Evolutionary conservation across 257 asterid species (phyloP), one percentile per base, ranked within the genome.

Genomic region (Nicotiana tabacum): DNA sequence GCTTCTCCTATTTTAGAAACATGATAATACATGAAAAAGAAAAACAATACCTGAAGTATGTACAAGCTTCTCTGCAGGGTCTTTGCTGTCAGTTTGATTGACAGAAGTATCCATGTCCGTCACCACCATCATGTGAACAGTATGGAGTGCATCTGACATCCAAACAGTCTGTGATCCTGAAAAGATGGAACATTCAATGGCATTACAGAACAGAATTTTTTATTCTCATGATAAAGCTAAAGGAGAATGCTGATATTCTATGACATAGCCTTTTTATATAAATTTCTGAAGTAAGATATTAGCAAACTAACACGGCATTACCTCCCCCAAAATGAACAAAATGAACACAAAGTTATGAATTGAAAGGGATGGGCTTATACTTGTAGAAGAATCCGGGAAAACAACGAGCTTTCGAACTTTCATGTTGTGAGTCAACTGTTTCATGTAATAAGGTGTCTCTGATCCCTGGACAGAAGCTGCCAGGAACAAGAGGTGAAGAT

Each of bases 91-190:
- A 58, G 83, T 67, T 79, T 88, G 90, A 77, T 81, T 88, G 53
- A 76, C 79, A 66, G 93, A 88, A 61, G 90, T 60, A 67, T 89
- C 94, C 78, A 86, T 48, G 24, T 88, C 95, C 39, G 94, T 82
- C 51, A 89, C 79, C 82, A 37, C 85, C 89, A 92, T 83, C 82
- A 88, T 85, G 87, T 93, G 97, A 53, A 95, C 87, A 43, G 91
- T 90, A 86, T 93, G 90, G 32, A 85, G 87, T 79, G 96, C 96
- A 92, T 95, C 98, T n/a, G 96, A 91, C 61, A 89, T 86, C 98
- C 98, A 95, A 81, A 95, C 76, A 76, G 85, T 85, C 83, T 84
- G 90, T 55, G 95, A 77, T 85, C 87, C 98, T 95, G 92, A 87
- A 89, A 83, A 76, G 87, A 89, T 27, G 70, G 83, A 43, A 64